Conservation (phyloP, 805 yeast genomes). For the Saturnispora saitoi region DNA sequence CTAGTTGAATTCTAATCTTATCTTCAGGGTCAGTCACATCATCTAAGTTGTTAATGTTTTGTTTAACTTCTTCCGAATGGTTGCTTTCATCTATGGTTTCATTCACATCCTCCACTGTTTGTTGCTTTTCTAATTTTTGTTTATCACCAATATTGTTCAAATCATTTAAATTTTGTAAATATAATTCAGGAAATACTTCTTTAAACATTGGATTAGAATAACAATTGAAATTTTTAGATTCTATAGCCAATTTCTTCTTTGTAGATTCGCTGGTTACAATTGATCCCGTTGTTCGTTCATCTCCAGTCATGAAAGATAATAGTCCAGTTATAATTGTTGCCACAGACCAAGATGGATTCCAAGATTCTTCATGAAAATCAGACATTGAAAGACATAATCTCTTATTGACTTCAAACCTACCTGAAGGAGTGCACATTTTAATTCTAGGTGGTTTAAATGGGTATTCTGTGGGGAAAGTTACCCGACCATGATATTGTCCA, state of each 20-base stretch:
- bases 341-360: slow-evolving; percentile 98
- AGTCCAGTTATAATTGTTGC: slow-evolving; percentile 81
- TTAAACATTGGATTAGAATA: slow-evolving; percentile 48
- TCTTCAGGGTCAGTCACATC: slow-evolving; percentile 59
- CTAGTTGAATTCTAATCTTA: slow-evolving; percentile 38
- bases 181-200: slow-evolving; percentile 61
- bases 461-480: slow-evolving; percentile 73
- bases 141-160: slow-evolving; percentile 15
- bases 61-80: slow-evolving; percentile 4
- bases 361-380: slow-evolving; percentile 87
- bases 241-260: slow-evolving; percentile 48
- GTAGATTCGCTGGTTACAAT: slow-evolving; percentile 53
- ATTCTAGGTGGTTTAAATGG: slow-evolving; percentile 92
- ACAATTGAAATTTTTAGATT: slow-evolving; percentile 53
- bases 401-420: slow-evolving; percentile 73
- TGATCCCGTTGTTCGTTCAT: slow-evolving; percentile 79
- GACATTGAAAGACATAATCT: slow-evolving; percentile 86
- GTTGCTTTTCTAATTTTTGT: not conserved
- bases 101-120: not conserved
- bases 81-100: slow-evolving; percentile 22
- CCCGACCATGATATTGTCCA: slow-evolving; percentile 88
- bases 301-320: slow-evolving; percentile 85
- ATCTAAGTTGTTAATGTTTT: slow-evolving; percentile 18
- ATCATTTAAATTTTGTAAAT: slow-evolving; percentile 33
- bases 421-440: slow-evolving; percentile 83